These are phyloP conservation scores for Ascochyta pisi DNA, from an alignment of 2,329 filamentous ascomycete species.

Conservation along the genomic window DNA sequence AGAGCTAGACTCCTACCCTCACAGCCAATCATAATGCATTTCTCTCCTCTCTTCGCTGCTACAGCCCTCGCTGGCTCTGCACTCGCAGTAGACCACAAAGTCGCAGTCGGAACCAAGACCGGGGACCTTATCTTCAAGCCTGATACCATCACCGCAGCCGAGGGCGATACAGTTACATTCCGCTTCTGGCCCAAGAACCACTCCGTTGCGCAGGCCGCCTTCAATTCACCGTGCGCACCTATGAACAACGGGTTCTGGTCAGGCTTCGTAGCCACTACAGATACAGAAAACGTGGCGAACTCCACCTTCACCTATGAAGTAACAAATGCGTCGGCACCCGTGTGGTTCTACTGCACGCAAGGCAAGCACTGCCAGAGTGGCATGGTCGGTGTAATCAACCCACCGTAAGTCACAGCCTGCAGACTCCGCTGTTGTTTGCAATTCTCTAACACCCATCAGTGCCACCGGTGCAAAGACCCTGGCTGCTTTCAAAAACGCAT, in stretches of 20 bases:
- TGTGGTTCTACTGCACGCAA: slow-evolving; percentile 53
- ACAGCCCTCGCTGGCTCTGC: slow-evolving; percentile 40
- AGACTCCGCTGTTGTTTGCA: background rate
- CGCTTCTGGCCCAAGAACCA: slow-evolving; percentile 51
- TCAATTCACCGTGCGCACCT: slow-evolving; percentile 45
- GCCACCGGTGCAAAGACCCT: slow-evolving; percentile 31
- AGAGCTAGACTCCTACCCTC: slow-evolving; percentile 43
- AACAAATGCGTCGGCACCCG: slow-evolving; percentile 45
- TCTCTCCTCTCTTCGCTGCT: slow-evolving; percentile 45
- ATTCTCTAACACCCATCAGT: slow-evolving; percentile 25
- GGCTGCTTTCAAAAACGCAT: slow-evolving; percentile 35
- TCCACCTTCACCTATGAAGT: slow-evolving; percentile 44
- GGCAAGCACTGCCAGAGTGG: slow-evolving; percentile 48
- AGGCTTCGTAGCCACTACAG: slow-evolving; percentile 43
- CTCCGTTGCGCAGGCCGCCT: slow-evolving; percentile 47
- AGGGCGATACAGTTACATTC: slow-evolving; percentile 50
- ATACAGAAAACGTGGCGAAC: slow-evolving; percentile 30
- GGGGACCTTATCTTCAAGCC: slow-evolving; percentile 44
- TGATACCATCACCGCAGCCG: slow-evolving; percentile 41
- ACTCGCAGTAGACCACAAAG: slow-evolving; percentile 41
- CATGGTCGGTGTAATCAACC: slow-evolving; percentile 52
- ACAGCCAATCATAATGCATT: slow-evolving; percentile 49
- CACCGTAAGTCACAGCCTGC: slow-evolving; percentile 35
- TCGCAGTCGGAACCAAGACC: slow-evolving; percentile 41
- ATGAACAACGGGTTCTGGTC: slow-evolving; percentile 47